Evolutionary conservation across 2,329 filamentous ascomycete species (phyloP).

Genomic region (Tolypocladium paradoxum): DNA sequence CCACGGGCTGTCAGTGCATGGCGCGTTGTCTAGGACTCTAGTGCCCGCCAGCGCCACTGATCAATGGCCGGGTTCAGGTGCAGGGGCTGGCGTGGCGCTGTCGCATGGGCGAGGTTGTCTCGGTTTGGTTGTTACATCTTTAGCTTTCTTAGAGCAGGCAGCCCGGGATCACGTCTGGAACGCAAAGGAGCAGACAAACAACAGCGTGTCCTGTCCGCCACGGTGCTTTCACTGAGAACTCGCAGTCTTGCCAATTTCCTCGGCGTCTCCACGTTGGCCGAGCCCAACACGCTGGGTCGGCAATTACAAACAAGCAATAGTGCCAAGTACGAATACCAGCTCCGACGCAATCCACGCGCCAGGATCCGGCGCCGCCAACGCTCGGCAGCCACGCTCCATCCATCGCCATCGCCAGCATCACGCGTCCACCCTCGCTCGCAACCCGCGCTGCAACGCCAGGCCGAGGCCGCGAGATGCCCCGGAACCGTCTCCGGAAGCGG

Average conservation of each 20-base stretch:
- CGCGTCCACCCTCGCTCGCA: not conserved
- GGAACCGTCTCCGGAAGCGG: slow-evolving; percentile 21
- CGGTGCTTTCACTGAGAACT: not conserved
- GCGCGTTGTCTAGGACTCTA: not conserved
- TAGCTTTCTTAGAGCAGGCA: no score
- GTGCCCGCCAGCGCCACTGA: not conserved
- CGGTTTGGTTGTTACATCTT: not conserved
- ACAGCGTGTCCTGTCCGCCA: not conserved
- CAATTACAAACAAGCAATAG: no score
- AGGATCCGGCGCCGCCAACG: not conserved
- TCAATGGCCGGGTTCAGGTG: not conserved
- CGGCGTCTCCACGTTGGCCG: not conserved
- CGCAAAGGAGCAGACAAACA: not conserved
- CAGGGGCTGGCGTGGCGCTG: not conserved
- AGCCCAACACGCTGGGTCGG: not conserved
- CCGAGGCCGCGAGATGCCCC: slow-evolving; percentile 13
- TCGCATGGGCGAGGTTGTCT: no score
- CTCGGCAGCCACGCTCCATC: not conserved
- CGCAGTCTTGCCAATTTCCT: no score
- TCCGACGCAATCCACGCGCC: not conserved
- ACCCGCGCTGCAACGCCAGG: not conserved
- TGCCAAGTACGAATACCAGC: no score
- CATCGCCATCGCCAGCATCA: not conserved
- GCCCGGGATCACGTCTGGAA: not conserved
- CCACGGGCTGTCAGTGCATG: not conserved